Evolutionary conservation across 1,139 yeast species (phyloP), one percentile per base, ranked within the genome.

Genomic region (Zhuliangozyma parablackwelliae): DNA sequence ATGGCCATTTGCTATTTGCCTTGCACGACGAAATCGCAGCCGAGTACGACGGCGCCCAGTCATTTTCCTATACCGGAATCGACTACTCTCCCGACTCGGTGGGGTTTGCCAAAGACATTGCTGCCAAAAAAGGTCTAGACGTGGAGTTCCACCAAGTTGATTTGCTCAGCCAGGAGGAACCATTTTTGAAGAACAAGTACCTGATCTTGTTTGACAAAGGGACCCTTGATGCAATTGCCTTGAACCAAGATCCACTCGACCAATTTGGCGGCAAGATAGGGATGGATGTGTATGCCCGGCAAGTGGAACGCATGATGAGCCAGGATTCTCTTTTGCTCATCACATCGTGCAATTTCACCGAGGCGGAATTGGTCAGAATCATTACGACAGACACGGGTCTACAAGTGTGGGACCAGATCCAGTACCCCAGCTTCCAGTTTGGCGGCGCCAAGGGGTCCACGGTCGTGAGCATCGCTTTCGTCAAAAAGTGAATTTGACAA

Each of bases 301-400:
- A 78, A 33, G 80, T 87, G n/a, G 64, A 63, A 32, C 68, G 73
- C 39, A 51, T 84, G 46, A 64, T 88, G 66, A 69, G 72, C 37
- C 46, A 56, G 10, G 75, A 70, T 16, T 83, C 92, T 4, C 59
- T 83, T 1, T 61, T 92, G 24, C 61, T 92, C 40, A 81, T 92
- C 32, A 94, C 98, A 0, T 86, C 96, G n/a, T 94, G 99, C 60
- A 92, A 92, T 56, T 92, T 92, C 57, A 92, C 97, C 0, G 83
- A 85, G 50, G 63, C 66, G 0, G 98, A 92, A 54, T 69, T 92
- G 41, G 64, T 67, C 6, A 62, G 61, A 29, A 69, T 85, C 28
- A 73, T 89, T 29, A 62, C 75, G 1, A 54, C 57, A 1, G 59
- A 62, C 23, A 41, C 51, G 1, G 48, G 42, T 6, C 59, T 85